Evolutionary conservation across 1,139 yeast genomes (phyloP), one percentile per base, ranked within the genome.

Genomic region (Pichia sp.): DNA sequence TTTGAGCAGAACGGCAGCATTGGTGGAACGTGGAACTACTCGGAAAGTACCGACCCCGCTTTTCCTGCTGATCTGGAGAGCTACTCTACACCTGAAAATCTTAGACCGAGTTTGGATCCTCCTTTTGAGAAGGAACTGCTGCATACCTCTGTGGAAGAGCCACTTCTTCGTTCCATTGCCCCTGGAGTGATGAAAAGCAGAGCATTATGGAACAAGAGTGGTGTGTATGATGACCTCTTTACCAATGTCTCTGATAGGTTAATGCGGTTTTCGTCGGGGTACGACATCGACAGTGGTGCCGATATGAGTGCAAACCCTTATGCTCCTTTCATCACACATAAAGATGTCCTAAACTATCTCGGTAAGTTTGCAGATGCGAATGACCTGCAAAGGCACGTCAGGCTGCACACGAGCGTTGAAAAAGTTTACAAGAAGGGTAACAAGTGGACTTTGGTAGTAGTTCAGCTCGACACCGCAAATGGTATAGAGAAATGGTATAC

Each of bases 191-290:
- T 19, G 26, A 29, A 23, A 16, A 34, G n/a, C 29, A 47, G 29
- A 38, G 19, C 34, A n/a, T 16, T 51, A 36, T 77, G 81, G 82
- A 70, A 64, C 44, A 62, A 66, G 43, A 70, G 75, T 5, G 72
- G 57, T 10, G 57, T 77, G 26, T 78, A 72, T 59, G 72, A 73
- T 36, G 69, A 72, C 50, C 66, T 79, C 26, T 78, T 72, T 64
- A 76, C 82, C 41, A 79, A 79, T 58, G 75, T 79, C 41, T 79
- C 82, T 2, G 58, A 72, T 30, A 61, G 75, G 47, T 72, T 76
- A 56, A 71, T 78, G 55, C 64, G 79, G 49, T 78, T 75, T 57
- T 74, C 80, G 6, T 72, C 64, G 7, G 57, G 57, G 11, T 54
- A 53, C 45, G 62, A 57, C n/a, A 46, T 46, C 16, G 47, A 16